Evolutionary conservation across 2,329 filamentous ascomycete genomes (phyloP).

Genomic region (Fusarium sp.): DNA sequence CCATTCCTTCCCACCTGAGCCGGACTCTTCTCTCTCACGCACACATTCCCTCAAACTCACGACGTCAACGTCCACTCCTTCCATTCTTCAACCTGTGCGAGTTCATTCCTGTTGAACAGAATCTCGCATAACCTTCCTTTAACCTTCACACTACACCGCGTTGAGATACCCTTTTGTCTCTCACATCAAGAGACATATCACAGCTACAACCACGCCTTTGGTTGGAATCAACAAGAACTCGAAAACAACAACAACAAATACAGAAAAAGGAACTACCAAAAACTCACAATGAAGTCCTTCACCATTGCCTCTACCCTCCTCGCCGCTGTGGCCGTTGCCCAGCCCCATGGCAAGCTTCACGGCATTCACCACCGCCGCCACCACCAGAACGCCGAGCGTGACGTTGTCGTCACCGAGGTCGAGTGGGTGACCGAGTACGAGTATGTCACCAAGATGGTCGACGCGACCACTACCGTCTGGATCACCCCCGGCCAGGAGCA

Average conservation of each 20-base stretch:
- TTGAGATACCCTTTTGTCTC: constrained; percentile 40
- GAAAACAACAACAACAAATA: constrained; percentile 8
- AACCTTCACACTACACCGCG: constrained; percentile 25
- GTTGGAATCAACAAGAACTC: constrained; percentile 31
- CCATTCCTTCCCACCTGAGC: constrained; percentile 44
- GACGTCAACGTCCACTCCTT: constrained; percentile 40
- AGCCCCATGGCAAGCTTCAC: constrained; percentile 52
- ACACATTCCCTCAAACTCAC: constrained; percentile 38
- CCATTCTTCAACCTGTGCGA: constrained; percentile 34
- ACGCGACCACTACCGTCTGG: constrained; percentile 57
- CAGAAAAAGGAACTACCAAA: constrained; percentile 18
- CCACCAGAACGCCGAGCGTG: constrained; percentile 50
- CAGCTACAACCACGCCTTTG: constrained; percentile 34
- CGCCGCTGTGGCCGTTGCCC: constrained; percentile 57
- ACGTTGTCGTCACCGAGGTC: constrained; percentile 55
- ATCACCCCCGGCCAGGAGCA: constrained; percentile 49
- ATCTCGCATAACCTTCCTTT: constrained; percentile 37
- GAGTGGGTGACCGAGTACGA: constrained; percentile 61
- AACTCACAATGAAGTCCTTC: constrained; percentile 54
- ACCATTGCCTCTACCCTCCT: constrained; percentile 46
- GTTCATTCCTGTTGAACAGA: constrained; percentile 45
- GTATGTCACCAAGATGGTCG: constrained; percentile 57
- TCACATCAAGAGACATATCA: constrained; percentile 28
- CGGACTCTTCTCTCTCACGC: constrained; percentile 42
- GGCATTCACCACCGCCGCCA: constrained; percentile 52